These are phyloP conservation scores for Acacia concinna DNA, from an alignment of 331 rosid species.

Conservation along the genomic window DNA sequence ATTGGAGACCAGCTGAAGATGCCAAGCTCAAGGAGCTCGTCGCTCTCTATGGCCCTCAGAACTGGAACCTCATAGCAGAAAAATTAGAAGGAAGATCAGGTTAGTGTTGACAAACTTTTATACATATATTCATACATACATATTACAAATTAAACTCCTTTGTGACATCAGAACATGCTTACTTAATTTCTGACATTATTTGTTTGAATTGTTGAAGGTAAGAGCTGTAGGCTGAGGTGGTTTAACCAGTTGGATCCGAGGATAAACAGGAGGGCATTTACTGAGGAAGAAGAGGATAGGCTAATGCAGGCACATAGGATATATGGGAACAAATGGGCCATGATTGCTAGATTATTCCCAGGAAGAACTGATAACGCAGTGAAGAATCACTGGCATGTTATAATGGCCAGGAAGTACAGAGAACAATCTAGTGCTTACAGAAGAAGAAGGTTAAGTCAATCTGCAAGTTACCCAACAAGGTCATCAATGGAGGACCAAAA, in stretches of 20 bases:
- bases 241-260: slow-evolving; percentile 96
- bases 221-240: slow-evolving; percentile 96
- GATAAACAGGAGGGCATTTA: slow-evolving; percentile 78
- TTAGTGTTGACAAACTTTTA: slow-evolving; percentile 9
- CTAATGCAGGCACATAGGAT: slow-evolving; percentile 90
- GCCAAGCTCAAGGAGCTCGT: slow-evolving; percentile 88
- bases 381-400: slow-evolving; percentile 98
- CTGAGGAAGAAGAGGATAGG: slow-evolving; percentile 91
- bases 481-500: slow-evolving; percentile 51
- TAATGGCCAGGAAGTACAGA: slow-evolving; percentile 91
- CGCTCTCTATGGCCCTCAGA: slow-evolving; percentile 88
- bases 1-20: slow-evolving; percentile 98
- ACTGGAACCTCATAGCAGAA: slow-evolving; percentile 95
- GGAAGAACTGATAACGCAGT: slow-evolving; percentile 97
- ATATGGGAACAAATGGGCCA: slow-evolving; percentile 99
- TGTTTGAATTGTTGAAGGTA: slow-evolving; percentile 48
- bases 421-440: slow-evolving; percentile 79
- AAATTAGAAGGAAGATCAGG: slow-evolving; percentile 98
- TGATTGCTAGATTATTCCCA: slow-evolving; percentile 91
- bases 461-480: slow-evolving; percentile 37
- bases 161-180: background rate
- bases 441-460: slow-evolving; percentile 71
- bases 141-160: background rate
- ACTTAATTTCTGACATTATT: background rate
- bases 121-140: too few species aligned